Base-by-base conservation (phyloP, 1,139 yeast species). In the Yamadazyma oceani region DNA sequence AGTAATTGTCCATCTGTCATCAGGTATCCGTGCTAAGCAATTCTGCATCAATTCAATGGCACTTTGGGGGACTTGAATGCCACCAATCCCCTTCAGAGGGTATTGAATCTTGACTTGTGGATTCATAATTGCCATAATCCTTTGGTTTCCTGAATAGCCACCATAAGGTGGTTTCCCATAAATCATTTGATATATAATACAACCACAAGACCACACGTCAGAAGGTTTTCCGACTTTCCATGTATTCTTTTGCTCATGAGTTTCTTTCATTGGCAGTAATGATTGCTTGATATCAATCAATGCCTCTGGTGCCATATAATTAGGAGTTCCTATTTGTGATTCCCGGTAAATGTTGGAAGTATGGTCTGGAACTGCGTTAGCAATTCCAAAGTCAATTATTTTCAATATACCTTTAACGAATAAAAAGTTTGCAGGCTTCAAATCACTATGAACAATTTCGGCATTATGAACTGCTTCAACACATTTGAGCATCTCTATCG, bases 251-350 rank as follows among this genome's bases (percentile, higher is more conserved):
- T 37, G 56, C 32, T 48, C 62, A 37, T 51, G 39, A 5, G 46
- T 35, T 7, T 58, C 51, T 28, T 58, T 41, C 11, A 61, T 62
- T 3, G 66, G 64, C 41, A 38, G 43, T 30, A 55, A 51, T 1
- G 58, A 44, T 40, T 64, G 69, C 42, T 60, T 72, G 38, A 79
- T 78, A 57, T 83, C 95, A 31, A 84, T 72, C 40, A 90, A 66
- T 0, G 97, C 88, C 58, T 92, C 98, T 0, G 98, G 98, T 0
- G 98, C 97, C 98, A 92, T 92, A 58, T 92, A 92, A 58, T 86
- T 88, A 2, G 97, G 96, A 0, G 98, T 92, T 2, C 98, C 98
- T 40, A 89, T 85, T 57, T 88, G 97, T 5, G 89, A 79, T 44
- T 88, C 95, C 41, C 97, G 74, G 55, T 90, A 92, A 16, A 92